Base-by-base conservation (phyloP, 257 asterid species). In the Capsicum pubescens region DNA sequence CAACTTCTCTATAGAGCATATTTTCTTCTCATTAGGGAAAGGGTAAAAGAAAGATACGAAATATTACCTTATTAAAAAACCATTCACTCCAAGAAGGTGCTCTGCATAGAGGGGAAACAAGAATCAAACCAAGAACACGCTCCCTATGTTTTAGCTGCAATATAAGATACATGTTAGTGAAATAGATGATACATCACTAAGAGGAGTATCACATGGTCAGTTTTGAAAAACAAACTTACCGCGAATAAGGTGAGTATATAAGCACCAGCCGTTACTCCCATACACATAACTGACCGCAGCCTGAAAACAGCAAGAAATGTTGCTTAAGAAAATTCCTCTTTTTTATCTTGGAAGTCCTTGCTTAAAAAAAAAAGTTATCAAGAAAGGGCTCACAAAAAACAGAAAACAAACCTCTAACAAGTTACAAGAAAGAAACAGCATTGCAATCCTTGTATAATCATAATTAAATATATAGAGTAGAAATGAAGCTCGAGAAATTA, bases 221-320 rank as follows among this genome's bases (percentile, higher is more conserved):
- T 72, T 71, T 72, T 48, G 7, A 48, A 59, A 21, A 63, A 56
- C 61, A 83, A 84, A 89, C 97, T 39, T 93, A 95, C 99, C 19
- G 99, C 94, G 69, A 95, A 95, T 84, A 92, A 83, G 79, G 99
- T 88, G 84, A 95, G 94, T 84, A 95, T 82, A 89, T 95, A 95
- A 89, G 98, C 99, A 74, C 99, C 99, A 59, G 98, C 99, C 85
- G 87, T 90, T 74, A 90, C 99, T 83, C 99, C 98, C 99, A 95
- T 95, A 91, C 95, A 90, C 98, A 95, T 95, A 84, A 95, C 99
- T 86, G 97, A 91, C 82, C 94, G 97, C 60, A 95, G 93, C 91
- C 99, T 95, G 93, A 85, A 88, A 79, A 88, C 85, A 85, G 85
- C 64, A 36, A 88, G 63, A 68, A 48, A 11, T 72, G n/a, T 72